Base-by-base conservation (phyloP, 805 yeast species). In the Zygoascus ofunaensis region DNA sequence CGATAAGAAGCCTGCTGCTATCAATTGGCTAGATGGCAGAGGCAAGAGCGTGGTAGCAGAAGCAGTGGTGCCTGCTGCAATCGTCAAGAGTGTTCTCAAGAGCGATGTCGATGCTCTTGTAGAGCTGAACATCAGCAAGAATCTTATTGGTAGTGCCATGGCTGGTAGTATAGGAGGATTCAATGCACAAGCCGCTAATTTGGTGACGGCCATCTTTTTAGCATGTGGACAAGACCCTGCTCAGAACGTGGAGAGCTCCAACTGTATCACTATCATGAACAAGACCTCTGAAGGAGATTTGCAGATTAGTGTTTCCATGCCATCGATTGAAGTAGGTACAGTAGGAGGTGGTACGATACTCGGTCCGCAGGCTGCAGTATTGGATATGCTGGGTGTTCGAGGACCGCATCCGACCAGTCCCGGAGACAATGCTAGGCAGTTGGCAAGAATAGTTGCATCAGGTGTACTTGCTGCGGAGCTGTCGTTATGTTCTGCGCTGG, bases 211-310 rank as follows among this genome's bases (percentile, higher is more conserved):
- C 8, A 81, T 92, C 21, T 92, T 68, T 63, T 69, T 92, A 52
- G 99, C 99, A 3, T 77, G 95, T 47, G 99, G 99, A 46, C 99
- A 92, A 71, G 99, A 92, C 66, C 98, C 99, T n/a, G 98, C 98
- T 1, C 98, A 92, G 69, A 92, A 92, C 60, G 97, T 92, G 43
- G 99, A 90, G 69, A 81, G 94, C 49, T 87, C 97, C 26, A 90
- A 89, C 67, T 92, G 99, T 80, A 90, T 92, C 48, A 92, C 99
- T 1, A 72, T 92, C 54, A 89, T 92, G 94, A 80, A 81, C 57
- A 87, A 84, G 61, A 72, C 72, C 41, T 70, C 66, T 10, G 59
- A 56, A 33, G 98, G 96, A 12, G 85, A 86, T 58, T 73, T 92
- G 59, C 82, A 78, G 54, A 82, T 92, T 34, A 85, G 96, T 1